Conservation (phyloP, 2,329 filamentous ascomycete genomes). For the Xylariaceae sp. region DNA sequence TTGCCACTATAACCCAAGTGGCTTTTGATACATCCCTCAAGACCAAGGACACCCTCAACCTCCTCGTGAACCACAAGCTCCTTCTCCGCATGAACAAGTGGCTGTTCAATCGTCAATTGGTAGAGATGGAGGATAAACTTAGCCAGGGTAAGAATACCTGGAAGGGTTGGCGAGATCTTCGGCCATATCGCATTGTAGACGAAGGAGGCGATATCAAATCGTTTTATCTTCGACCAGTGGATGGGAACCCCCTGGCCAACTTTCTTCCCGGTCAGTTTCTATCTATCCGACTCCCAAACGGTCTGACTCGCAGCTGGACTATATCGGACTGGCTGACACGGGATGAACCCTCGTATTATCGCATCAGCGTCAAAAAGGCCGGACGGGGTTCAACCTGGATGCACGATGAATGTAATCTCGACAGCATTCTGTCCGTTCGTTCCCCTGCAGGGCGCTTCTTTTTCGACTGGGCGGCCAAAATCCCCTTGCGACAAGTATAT, state of each 20-base stretch:
- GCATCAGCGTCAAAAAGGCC: conserved; percentile 27
- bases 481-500: conserved; percentile 25
- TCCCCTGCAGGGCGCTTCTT: conserved; percentile 30
- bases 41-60: conserved; percentile 27
- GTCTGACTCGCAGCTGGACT: conserved; percentile 26
- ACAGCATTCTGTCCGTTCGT: conserved; percentile 18
- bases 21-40: conserved; percentile 29
- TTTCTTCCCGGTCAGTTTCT: conserved; percentile 32
- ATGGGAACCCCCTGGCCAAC: conserved; percentile 24
- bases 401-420: conserved; percentile 22
- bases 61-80: conserved; percentile 25
- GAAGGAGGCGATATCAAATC: conserved; percentile 27
- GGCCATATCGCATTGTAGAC: conserved; percentile 18
- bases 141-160: conserved; percentile 24
- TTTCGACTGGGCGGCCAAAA: conserved; percentile 21
- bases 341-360: conserved; percentile 25
- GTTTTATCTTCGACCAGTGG: conserved; percentile 24
- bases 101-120: conserved; percentile 15
- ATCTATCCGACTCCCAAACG: conserved; percentile 23
- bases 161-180: conserved; percentile 28
- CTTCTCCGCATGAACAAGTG: conserved; percentile 30
- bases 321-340: conserved; percentile 28
- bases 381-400: conserved; percentile 27
- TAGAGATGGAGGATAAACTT: conserved; percentile 20
- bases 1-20: conserved; percentile 23